Percentiles rank a stretch among this genome's conserved stretches.
Conservation (phyloP, 2,329 filamentous ascomycete species). For the Pestalotiopsis fici region DNA sequence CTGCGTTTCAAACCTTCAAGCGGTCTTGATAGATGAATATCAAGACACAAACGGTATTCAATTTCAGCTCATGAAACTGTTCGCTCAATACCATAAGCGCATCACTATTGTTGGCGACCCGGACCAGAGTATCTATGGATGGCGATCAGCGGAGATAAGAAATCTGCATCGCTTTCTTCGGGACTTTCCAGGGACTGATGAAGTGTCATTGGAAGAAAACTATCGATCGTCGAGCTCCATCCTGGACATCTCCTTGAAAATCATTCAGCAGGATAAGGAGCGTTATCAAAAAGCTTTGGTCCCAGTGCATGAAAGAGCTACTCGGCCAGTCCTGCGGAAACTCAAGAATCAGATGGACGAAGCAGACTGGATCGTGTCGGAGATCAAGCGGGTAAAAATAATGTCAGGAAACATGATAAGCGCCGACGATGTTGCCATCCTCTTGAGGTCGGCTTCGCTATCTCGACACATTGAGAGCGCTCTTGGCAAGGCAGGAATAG, state of each 20-base stretch:
- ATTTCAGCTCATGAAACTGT: conserved; percentile 89
- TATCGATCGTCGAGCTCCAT: conserved; percentile 91
- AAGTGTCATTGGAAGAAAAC: conserved; percentile 88
- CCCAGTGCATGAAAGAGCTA: conserved; percentile 78
- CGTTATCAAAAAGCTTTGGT: conserved; percentile 79
- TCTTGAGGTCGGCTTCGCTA: conserved; percentile 81
- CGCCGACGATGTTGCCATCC: conserved; percentile 78
- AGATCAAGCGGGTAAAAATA: conserved; percentile 70
- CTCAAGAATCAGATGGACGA: conserved; percentile 72
- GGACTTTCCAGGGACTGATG: conserved; percentile 76
- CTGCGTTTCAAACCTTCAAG: conserved; percentile 87
- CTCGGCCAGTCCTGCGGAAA: conserved; percentile 77
- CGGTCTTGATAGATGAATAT: conserved; percentile 94
- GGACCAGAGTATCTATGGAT: conserved; percentile 97
- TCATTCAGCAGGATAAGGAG: conserved; percentile 87
- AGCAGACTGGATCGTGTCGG: conserved; percentile 84
- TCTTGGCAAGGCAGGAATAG: conserved; percentile 76
- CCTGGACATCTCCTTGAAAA: conserved; percentile 73
- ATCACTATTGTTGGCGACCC: conserved; percentile 96
- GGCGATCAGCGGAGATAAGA: conserved; percentile 87
- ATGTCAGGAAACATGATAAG: conserved; percentile 75
- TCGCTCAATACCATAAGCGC: conserved; percentile 71
- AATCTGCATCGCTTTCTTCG: conserved; percentile 79
- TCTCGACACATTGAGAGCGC: conserved; percentile 86
- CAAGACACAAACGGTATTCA: conserved; percentile 96